A percentile compares a stretch with the other conserved stretches of the same genome.
phyloP scores from a whole-genome alignment of 306 rosid species.

The Ceratonia siliqua region DNA sequence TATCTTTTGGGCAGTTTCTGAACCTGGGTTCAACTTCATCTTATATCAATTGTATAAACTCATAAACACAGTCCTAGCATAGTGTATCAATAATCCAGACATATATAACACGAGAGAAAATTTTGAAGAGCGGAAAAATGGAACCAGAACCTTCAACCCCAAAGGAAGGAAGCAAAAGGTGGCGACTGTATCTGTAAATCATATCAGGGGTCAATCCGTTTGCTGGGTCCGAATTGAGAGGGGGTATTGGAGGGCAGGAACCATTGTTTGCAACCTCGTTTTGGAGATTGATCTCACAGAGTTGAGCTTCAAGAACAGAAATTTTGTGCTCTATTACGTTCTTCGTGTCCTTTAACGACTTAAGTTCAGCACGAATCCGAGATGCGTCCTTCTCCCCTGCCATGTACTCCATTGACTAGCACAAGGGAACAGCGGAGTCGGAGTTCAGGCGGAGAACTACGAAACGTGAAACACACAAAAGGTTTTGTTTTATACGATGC shows the following conservation, averaged over 20 bases:
- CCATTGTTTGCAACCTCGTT: constrained; percentile 44
- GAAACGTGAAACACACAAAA: neutral
- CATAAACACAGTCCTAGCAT: neutral
- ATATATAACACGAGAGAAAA: neutral
- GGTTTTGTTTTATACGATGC: neutral
- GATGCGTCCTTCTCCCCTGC: constrained; percentile 37
- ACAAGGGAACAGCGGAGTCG: neutral
- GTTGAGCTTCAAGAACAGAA: constrained; percentile 65
- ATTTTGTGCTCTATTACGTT: constrained; percentile 59
- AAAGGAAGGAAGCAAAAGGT: constrained; percentile 86
- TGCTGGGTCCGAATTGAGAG: constrained; percentile 25
- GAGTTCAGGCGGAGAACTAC: neutral
- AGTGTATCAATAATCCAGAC: neutral
- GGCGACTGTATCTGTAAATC: constrained; percentile 96
- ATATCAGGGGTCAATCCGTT: constrained; percentile 58
- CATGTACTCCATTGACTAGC: constrained; percentile 42
- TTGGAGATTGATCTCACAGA: constrained; percentile 43
- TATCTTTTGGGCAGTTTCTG: neutral
- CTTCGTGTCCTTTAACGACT: constrained; percentile 55
- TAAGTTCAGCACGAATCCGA: constrained; percentile 56
- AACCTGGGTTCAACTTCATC: neutral
- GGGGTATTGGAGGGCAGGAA: constrained; percentile 36
- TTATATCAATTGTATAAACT: neutral
- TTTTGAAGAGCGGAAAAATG: neutral
- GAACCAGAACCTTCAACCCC: constrained; percentile 73